Evolutionary conservation across 139 green algal genomes (phyloP), one percentile per base, ranked within the genome.

Genomic region (Chlamydomonas asymmetrica): DNA sequence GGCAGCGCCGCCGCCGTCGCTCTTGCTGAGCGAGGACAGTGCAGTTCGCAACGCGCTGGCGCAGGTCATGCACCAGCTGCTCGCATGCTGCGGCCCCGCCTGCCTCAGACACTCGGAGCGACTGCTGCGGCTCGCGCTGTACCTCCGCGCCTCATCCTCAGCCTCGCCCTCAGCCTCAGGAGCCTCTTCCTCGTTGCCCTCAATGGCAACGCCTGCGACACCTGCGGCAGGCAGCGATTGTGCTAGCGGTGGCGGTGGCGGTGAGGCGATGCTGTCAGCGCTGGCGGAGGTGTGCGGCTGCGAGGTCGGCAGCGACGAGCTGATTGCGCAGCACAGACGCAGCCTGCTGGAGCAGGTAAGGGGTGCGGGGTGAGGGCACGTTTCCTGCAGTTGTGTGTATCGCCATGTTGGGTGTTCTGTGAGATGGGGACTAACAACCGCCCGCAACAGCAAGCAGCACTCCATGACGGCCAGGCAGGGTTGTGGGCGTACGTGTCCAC

Each of bases 21-120:
- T 80, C 50, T 39, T 80, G 34, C 31, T 6, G 10, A 80, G 74
- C 54, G 64, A 80, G 63, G 74, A 80, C 56, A 63, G 38, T 5
- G 37, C 66, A 25, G 29, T 75, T 7, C 49, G 4, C 56, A 77
- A 59, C 59, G 32, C 71, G 38, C 71, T 77, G n/a, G 25, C 45
- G 59, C 59, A 77, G 59, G 43, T 69, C 25, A 34, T 77, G 41
- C 37, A 77, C 31, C 71, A 77, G 71, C 59, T 77, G 40, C 5
- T 77, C 4, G 59, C 31, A 31, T 70, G 59, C 1, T 77, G 71
- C 41, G 71, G 59, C 57, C 71, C 71, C 59, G 71, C 71, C 31
- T 77, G 71, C 60, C 27, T 34, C 59, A 57, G 71, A 57, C 71
- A 77, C 59, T 41, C 59, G 2, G 32, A 40, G 1, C 32, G 22